Evolutionary conservation across 306 rosid genomes (phyloP).

Genomic region (Rosa chinensis): DNA sequence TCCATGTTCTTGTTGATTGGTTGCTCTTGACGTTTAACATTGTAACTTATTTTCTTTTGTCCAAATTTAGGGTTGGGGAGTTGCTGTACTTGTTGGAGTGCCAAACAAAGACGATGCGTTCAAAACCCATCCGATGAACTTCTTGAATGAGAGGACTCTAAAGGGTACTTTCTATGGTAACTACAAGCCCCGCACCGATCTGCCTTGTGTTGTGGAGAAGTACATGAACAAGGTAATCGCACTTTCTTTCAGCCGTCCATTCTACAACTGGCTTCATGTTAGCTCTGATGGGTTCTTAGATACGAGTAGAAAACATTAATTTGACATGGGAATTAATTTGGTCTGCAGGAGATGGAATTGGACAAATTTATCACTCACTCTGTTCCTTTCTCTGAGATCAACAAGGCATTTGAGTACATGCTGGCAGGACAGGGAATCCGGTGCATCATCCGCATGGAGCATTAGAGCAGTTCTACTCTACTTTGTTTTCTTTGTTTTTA

Average conservation of each 20-base stretch:
- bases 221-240: conserved; percentile 56
- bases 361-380: conserved; percentile 81
- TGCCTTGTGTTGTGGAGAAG: conserved; percentile 70
- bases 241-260: too few species aligned
- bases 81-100: conserved; percentile 92
- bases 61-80: conserved; percentile 80
- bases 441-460: conserved; percentile 57
- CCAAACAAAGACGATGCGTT: conserved; percentile 83
- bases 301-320: neutral
- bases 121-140: conserved; percentile 73
- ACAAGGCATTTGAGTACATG: conserved; percentile 80
- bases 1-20: neutral
- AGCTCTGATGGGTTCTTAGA: neutral
- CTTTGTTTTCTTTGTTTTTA: neutral
- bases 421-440: conserved; percentile 65
- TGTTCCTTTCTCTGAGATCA: conserved; percentile 61
- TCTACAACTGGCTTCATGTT: neutral
- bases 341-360: conserved; percentile 64
- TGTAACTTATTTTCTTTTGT: neutral
- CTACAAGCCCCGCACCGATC: conserved; percentile 79
- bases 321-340: neutral
- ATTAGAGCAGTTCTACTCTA: conserved; percentile 8
- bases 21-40: neutral
- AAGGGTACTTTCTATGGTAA: conserved; percentile 93
- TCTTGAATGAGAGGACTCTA: conserved; percentile 77